A percentile compares a stretch with the other conserved stretches of the same genome.
Evolutionary conservation across 2,329 filamentous ascomycete species (phyloP).

Genomic region (Neurospora sp.): DNA sequence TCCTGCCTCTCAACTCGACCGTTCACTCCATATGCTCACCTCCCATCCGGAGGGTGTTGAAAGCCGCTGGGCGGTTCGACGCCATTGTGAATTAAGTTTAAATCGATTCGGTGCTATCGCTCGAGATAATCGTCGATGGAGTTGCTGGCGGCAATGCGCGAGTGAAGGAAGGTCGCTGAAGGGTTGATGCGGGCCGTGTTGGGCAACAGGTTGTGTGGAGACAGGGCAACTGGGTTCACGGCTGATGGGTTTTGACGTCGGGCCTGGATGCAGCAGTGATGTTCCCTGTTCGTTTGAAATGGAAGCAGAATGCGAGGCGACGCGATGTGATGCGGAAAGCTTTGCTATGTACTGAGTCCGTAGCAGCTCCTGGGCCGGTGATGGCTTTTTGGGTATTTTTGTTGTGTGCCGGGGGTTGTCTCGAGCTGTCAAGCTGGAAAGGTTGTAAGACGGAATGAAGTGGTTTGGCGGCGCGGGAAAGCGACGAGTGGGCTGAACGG

Average conservation of each 20-base stretch:
- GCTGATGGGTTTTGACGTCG: constrained; percentile 10
- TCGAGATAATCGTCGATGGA: constrained; percentile 10
- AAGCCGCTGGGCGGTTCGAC: constrained; percentile 84
- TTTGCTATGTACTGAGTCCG: background rate
- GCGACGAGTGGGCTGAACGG: background rate
- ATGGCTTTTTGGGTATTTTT: background rate
- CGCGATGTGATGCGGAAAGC: background rate
- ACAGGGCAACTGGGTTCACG: constrained; percentile 6
- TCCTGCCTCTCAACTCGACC: background rate
- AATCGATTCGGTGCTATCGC: constrained; percentile 18
- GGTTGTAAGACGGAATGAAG: constrained; percentile 3
- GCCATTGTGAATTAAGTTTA: constrained; percentile 50
- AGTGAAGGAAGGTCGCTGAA: constrained; percentile 12
- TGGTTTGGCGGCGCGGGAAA: constrained; percentile 2
- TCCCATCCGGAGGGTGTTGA: constrained; percentile 86
- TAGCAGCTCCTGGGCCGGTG: background rate
- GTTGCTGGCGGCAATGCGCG: constrained; percentile 9
- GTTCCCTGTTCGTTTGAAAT: background rate
- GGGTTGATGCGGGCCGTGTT: constrained; percentile 23
- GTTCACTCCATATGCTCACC: constrained; percentile 50
- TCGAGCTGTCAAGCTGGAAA: constrained; percentile 2
- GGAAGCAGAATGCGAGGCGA: background rate
- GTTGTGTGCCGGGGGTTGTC: background rate
- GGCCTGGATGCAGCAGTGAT: constrained; percentile 6
- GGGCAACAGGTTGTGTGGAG: constrained; percentile 19